Evolutionary conservation across 2,329 filamentous ascomycete species (phyloP), one percentile per base, ranked within the genome.

Genomic region (Chalaropsis thielavioides): DNA sequence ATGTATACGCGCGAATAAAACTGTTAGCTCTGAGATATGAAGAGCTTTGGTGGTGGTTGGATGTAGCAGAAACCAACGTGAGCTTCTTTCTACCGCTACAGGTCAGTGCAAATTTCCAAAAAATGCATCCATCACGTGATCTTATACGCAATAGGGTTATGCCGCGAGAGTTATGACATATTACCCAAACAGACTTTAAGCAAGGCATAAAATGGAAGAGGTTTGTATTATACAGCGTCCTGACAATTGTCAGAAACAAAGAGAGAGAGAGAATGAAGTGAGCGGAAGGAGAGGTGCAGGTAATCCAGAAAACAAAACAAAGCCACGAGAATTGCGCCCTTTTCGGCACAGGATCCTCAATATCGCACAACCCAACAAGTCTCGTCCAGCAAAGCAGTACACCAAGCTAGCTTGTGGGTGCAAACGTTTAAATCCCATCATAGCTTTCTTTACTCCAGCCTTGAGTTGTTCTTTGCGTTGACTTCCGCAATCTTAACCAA

Each of bases 401-500:
- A 51, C n/a, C 46, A 10, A 7, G 46, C 5, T 38, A 38, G 35
- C 8, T 4, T 38, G 43, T 0, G n/a, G 40, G 24, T 49, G 17
- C n/a, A n/a, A n/a, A 19, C 38, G 13, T 22, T 43, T 13, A 19
- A 31, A 58, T 38, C 15, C 27, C 27, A 17, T n/a, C 27, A 17
- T 17, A 58, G n/a, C 17, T 68, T 66, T 71, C 17, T 68, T 66
- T 71, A 76, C 38, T 74, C 67, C 58, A 68, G 68, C 70, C 73
- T 80, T 6, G 81, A 78, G 73, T 92, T 92, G 62, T 79, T 83
- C 75, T 77, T 84, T 5, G 88, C 88, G 58, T 85, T 85, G 4
- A 86, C 84, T 73, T 87, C 81, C 0, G 88, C 87, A 24, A 88
- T 90, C 71, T 85, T 75, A 70, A 86, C 83, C 69, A 95, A 74